These are phyloP conservation scores for Sclerotinia spermophila DNA, from an alignment of 2,329 filamentous ascomycete genomes.

Conservation along the genomic window DNA sequence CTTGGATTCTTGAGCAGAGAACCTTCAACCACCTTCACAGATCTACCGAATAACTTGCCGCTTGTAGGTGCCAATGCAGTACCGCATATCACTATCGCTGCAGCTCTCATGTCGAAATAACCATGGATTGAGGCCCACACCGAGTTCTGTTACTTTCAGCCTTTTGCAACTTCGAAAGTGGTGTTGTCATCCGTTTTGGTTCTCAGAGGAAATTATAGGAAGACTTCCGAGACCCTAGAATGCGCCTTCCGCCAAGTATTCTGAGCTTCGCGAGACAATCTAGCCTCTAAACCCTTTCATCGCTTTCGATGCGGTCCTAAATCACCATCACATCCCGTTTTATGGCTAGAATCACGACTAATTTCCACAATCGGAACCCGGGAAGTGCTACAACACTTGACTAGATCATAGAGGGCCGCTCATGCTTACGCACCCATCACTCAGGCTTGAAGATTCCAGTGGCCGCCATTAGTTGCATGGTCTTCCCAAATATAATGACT, in stretches of 20 bases:
- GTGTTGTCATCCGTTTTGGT: not conserved
- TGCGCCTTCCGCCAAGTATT: not conserved
- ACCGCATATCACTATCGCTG: not conserved
- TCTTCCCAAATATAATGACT: not conserved
- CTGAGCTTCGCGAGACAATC: not conserved
- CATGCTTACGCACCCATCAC: not conserved
- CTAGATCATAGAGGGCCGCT: not conserved
- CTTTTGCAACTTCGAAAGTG: not conserved
- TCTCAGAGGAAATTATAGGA: not conserved
- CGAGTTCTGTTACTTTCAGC: not conserved
- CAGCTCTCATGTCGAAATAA: not conserved
- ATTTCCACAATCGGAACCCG: not conserved
- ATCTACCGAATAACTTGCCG: not conserved
- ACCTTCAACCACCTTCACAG: not conserved
- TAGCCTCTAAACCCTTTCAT: not conserved
- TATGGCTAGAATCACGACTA: not conserved
- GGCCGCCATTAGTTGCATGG: not conserved
- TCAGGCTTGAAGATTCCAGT: conserved; percentile 1
- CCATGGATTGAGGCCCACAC: not conserved
- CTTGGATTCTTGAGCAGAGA: not conserved
- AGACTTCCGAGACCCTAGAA: not conserved
- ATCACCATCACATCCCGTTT: not conserved
- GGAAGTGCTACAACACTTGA: not conserved
- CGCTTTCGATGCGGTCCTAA: not conserved
- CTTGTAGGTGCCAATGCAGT: not conserved